phyloP scores from a whole-genome alignment of 495 filamentous ascomycete species.

The Cladorrhinum samala region DNA sequence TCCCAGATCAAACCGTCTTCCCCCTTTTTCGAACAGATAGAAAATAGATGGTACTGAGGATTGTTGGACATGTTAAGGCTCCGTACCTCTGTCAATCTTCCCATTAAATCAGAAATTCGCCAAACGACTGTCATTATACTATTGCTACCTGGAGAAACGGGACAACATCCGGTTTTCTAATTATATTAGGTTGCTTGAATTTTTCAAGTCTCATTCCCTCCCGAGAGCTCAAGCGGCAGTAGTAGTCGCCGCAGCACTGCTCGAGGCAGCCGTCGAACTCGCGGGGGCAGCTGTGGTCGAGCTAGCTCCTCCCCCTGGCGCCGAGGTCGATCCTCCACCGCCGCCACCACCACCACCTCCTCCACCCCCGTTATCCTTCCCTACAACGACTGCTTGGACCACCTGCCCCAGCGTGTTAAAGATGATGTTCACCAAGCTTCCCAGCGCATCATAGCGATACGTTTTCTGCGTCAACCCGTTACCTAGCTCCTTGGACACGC shows the following conservation, averaged over 20 bases:
- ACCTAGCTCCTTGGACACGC: constrained; percentile 34
- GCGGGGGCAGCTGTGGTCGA: neutral
- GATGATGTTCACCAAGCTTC: constrained; percentile 52
- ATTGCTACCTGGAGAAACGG: too few species aligned
- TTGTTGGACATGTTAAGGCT: too few species aligned
- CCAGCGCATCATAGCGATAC: constrained; percentile 45
- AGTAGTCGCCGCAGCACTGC: neutral
- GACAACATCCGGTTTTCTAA: too few species aligned
- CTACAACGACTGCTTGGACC: constrained; percentile 47
- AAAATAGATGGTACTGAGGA: too few species aligned
- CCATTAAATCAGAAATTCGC: too few species aligned
- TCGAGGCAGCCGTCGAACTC: neutral
- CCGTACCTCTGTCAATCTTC: too few species aligned
- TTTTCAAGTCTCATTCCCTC: too few species aligned
- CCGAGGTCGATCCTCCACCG: neutral
- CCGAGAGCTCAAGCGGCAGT: too few species aligned
- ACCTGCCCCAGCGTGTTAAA: constrained; percentile 50
- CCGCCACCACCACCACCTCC: constrained; percentile 9
- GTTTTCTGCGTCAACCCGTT: constrained; percentile 49
- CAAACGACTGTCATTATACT: too few species aligned
- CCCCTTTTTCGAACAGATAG: too few species aligned
- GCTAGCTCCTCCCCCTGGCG: neutral
- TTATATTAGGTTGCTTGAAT: too few species aligned
- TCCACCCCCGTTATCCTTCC: constrained; percentile 9
- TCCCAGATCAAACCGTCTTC: too few species aligned